A percentile compares a stretch with the other conserved stretches of the same genome.
phyloP scores from a whole-genome alignment of 1,284 basidiomycete species.

The Trichosporon asahii region DNA sequence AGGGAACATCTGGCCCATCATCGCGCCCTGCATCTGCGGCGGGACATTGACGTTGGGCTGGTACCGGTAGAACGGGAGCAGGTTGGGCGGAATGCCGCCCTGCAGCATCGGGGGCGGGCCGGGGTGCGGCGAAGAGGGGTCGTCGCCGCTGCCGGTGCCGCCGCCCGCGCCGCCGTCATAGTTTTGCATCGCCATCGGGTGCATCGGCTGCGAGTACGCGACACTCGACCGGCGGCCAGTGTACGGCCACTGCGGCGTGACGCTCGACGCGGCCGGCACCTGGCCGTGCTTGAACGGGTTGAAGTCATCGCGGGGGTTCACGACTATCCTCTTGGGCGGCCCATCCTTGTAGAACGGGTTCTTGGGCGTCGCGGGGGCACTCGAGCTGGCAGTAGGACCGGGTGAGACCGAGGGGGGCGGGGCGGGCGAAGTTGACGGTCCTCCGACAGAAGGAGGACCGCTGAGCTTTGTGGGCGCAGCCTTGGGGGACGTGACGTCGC shows the following conservation, averaged over 20 bases:
- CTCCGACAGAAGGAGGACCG: not conserved
- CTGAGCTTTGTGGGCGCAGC: constrained; percentile 1
- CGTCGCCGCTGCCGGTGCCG: constrained; percentile 14
- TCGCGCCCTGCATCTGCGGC: constrained; percentile 26
- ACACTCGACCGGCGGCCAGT: constrained; percentile 82
- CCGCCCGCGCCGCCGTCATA: not conserved
- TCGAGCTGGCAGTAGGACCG: constrained; percentile 15
- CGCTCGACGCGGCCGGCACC: constrained; percentile 66
- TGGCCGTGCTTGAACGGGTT: constrained; percentile 72
- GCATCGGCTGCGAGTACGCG: constrained; percentile 47
- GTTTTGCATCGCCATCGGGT: constrained; percentile 19
- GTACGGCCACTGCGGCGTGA: constrained; percentile 79
- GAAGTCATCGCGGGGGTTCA: constrained; percentile 88
- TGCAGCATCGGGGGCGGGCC: constrained; percentile 31
- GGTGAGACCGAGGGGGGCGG: constrained; percentile 31
- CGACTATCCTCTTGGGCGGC: constrained; percentile 66
- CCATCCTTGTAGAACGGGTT: constrained; percentile 87
- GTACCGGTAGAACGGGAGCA: constrained; percentile 38
- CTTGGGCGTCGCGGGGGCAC: constrained; percentile 22
- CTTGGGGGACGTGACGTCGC: constrained; percentile 3
- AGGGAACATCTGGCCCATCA: constrained; percentile 43
- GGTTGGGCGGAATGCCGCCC: constrained; percentile 34
- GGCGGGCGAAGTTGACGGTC: not conserved
- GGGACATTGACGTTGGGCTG: constrained; percentile 35
- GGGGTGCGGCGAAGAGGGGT: constrained; percentile 24